Conservation (phyloP, 768 basidiomycete genomes). For the Pleurotus pulmonarius region DNA sequence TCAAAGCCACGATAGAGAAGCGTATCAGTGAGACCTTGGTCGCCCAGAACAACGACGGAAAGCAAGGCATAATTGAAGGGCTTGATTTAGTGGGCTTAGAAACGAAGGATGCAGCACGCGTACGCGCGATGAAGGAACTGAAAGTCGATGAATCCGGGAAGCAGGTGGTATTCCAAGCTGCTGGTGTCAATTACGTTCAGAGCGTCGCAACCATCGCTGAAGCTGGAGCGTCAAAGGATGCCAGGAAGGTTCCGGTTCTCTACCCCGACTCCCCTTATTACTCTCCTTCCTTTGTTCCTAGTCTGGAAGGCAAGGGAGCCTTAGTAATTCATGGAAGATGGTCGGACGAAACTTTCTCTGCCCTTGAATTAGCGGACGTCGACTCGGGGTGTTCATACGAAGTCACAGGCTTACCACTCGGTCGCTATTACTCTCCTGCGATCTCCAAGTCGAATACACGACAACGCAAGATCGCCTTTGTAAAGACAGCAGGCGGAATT, state of each 20-base stretch:
- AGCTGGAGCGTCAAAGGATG: constrained; percentile 15
- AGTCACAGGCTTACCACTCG: constrained; percentile 54
- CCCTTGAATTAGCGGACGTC: constrained; percentile 62
- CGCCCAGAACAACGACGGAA: constrained; percentile 24
- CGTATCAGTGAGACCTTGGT: constrained; percentile 57
- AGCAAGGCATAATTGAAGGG: constrained; percentile 5
- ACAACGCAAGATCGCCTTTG: constrained; percentile 52
- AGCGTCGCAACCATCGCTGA: constrained; percentile 21
- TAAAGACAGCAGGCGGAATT: constrained; percentile 56
- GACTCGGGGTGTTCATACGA: constrained; percentile 39
- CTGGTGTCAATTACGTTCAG: constrained; percentile 55
- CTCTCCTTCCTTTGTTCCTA: constrained; percentile 63
- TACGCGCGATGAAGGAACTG: constrained; percentile 61
- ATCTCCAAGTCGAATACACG: constrained; percentile 38
- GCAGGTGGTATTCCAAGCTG: constrained; percentile 63
- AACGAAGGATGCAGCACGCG: constrained; percentile 47
- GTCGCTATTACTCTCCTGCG: constrained; percentile 60
- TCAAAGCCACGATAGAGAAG: constrained; percentile 62
- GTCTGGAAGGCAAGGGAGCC: constrained; percentile 25
- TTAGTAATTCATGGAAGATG: constrained; percentile 64
- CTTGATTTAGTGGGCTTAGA: constrained; percentile 51
- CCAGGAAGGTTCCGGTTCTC: constrained; percentile 43
- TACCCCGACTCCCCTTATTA: constrained; percentile 52
- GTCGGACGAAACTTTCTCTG: constrained; percentile 60
- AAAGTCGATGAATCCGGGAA: constrained; percentile 51